Evolutionary conservation across 208 protist species (phyloP).

Genomic region (Trypanosoma lewisi): DNA sequence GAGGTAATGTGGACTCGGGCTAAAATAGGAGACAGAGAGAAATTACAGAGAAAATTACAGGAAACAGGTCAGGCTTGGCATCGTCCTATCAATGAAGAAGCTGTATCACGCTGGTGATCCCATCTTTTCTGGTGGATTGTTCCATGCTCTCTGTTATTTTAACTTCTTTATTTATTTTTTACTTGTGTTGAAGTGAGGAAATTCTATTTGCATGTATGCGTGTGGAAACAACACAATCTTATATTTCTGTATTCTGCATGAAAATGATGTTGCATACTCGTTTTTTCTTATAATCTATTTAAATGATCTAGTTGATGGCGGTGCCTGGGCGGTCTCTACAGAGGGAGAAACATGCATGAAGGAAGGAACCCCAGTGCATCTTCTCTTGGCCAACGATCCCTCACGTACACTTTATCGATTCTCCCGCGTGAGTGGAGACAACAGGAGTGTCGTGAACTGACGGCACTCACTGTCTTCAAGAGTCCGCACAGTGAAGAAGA

Average conservation of each 20-base stretch:
- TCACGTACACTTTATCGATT: conserved; percentile 15
- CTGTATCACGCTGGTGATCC: conserved; percentile 53
- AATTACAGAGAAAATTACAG: conserved; percentile 71
- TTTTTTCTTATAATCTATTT: no score
- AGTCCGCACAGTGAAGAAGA: background rate
- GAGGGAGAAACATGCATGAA: no score
- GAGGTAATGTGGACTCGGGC: conserved; percentile 85
- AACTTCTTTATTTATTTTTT: conserved; percentile 16
- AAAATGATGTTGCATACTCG: no score
- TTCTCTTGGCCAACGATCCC: background rate
- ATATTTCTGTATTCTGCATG: no score
- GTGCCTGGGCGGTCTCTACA: no score
- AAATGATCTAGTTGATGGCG: no score
- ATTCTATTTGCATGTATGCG: no score
- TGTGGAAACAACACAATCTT: no score
- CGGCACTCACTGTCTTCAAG: background rate
- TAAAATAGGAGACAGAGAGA: conserved; percentile 80
- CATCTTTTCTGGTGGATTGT: conserved; percentile 6
- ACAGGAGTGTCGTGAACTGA: background rate
- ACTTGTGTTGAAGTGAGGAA: background rate
- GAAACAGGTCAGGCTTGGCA: conserved; percentile 88
- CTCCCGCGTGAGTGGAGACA: background rate
- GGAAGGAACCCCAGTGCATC: no score
- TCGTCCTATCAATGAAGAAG: conserved; percentile 72
- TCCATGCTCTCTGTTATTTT: background rate